phyloP scores from a whole-genome alignment of 441 rosid genomes.

The Jatropha multifida region DNA sequence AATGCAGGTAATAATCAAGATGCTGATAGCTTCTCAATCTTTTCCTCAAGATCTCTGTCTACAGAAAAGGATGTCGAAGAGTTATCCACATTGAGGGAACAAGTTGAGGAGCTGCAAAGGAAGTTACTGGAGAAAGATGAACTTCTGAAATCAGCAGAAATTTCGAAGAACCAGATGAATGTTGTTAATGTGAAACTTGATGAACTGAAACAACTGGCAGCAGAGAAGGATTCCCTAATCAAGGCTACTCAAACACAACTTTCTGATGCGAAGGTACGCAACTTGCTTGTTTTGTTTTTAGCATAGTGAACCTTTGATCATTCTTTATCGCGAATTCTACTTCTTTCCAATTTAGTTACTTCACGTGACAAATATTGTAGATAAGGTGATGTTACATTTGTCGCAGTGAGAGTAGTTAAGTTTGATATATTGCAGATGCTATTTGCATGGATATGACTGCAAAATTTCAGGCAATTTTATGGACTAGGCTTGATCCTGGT shows the following conservation, averaged over 20 bases:
- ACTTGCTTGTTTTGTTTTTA: conserved; percentile 13
- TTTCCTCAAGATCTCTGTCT: conserved; percentile 47
- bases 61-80: conserved; percentile 63
- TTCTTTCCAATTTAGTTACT: not conserved
- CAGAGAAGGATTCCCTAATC: conserved; percentile 65
- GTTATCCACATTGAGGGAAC: conserved; percentile 54
- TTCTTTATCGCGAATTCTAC: not conserved
- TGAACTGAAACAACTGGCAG: conserved; percentile 53
- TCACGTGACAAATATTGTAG: not conserved
- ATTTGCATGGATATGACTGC: not conserved
- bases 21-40: conserved; percentile 40
- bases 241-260: conserved; percentile 73
- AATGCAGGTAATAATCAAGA: conserved; percentile 43
- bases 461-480: not conserved
- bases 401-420: not conserved
- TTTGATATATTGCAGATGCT: not conserved
- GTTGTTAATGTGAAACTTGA: conserved; percentile 51
- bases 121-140: conserved; percentile 81
- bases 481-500: no score
- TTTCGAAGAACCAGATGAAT: conserved; percentile 46
- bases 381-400: not conserved
- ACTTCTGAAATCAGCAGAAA: conserved; percentile 63
- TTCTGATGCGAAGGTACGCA: conserved; percentile 76
- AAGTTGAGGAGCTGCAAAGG: conserved; percentile 69
- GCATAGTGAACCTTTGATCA: conserved; percentile 11